Evolutionary conservation across 208 protist genomes (phyloP), one percentile per base, ranked within the genome.

Genomic region (Crithidia acanthocephali): DNA sequence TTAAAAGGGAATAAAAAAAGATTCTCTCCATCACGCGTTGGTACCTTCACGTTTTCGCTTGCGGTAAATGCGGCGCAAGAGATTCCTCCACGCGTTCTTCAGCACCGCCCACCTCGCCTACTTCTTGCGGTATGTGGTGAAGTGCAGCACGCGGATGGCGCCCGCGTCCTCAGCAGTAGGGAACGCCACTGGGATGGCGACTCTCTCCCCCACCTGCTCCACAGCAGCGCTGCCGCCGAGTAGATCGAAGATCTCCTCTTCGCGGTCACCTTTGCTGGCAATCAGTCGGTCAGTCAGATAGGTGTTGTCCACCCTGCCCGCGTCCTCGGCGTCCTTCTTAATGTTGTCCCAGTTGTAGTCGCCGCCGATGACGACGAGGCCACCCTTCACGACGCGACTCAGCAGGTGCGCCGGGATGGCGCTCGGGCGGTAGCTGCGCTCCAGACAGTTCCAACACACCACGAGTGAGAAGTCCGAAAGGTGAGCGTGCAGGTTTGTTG

Each of bases 371-470:
- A 97, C 68, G 23, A 97, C 79, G 4, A 97, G 56, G 30, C 90
- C 90, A 27, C 90, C 90, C 25, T 55, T 69, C 30, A 79, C 57
- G 22, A 95, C 58, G 59, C 90, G 84, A 28, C 65, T 68, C 23
- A 94, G 74, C 51, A 97, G 56, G 69, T 95, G 90, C 0, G 74
- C 61, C n/a, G 89, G 90, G 59, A 95, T 84, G 18, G 72, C 76
- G 23, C 76, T 83, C 27, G 93, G 93, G 25, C 82, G 82, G 60
- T 88, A 94, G 70, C 88, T 91, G 57, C 86, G 86, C 78, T 95
- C 93, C 27, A 97, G 76, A 40, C 86, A 87, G 69, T 97, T 95
- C 87, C 90, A 95, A 80, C 89, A 94, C 45, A 95, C 70, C 50
- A 97, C 88, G 30, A 97, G 70, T 16, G 87, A 86, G 62, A 94